Base-by-base conservation (phyloP, 257 asterid genomes). In the Jacaranda copaia region DNA sequence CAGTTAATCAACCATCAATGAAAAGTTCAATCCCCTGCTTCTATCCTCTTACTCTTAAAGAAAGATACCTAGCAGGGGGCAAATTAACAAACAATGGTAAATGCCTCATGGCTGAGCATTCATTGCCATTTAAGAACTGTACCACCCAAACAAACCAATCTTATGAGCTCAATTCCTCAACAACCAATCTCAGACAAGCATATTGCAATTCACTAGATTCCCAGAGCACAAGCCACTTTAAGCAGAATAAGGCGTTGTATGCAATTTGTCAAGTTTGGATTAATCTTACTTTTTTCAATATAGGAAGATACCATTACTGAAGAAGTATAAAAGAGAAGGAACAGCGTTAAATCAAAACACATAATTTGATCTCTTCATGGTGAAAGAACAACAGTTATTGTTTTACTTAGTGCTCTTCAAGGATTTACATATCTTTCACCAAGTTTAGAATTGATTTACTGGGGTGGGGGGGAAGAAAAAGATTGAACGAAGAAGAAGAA, bases 161-260 rank as follows among this genome's bases (percentile, higher is more conserved):
- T 15, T 45, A 42, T 67, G 56, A 35, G 60, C 64, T 55, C 63
- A 49, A 70, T 38, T 39, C 55, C 65, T 76, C 70, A 77, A 49
- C 68, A 14, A 61, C 56, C n/a, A 32, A 65, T 64, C 66, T 19
- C 38, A 68, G 51, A 25, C 13, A 68, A 59, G 36, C 25, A 19
- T 64, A 70, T 40, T 40, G 68, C 49, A 25, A 42, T 74, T 79
- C 73, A 48, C 68, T 13, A 39, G 77, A 74, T 74, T 52, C 71
- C 18, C 55, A 32, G 56, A 70, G 71, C 71, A 56, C 36, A 66
- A 49, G 38, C 65, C 55, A 60, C 69, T 48, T 77, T 49, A 49
- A 52, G 46, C 35, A 70, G 64, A 66, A 76, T 5, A 35, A 45
- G 36, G 48, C 16, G 64, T 39, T 19, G 11, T 38, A 32, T 68